Evolutionary conservation across 768 basidiomycete species (phyloP).

Genomic region (Auricularia heimuer): DNA sequence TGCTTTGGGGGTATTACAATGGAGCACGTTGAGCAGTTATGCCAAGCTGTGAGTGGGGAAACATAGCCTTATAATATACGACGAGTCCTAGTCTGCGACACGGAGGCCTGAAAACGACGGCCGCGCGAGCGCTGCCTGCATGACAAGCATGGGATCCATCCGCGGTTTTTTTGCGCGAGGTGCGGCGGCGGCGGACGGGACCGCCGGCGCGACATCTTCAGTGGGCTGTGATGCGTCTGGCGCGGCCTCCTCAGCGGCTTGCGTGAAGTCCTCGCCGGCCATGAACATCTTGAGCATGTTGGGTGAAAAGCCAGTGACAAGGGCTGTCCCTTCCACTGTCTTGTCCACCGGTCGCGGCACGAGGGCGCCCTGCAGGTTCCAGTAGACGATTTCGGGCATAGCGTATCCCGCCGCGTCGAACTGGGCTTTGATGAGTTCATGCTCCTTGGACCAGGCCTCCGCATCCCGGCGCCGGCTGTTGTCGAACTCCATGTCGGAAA

Average conservation of each 20-base stretch:
- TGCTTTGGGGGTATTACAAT: too few relatives aligned
- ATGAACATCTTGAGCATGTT: conserved; percentile 66
- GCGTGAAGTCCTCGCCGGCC: conserved; percentile 36
- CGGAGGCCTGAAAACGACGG: not conserved
- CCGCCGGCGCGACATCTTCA: too few relatives aligned
- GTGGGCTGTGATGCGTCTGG: conserved; percentile 3
- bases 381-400: conserved; percentile 64
- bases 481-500: conserved; percentile 77
- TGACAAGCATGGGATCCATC: not conserved
- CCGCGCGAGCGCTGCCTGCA: not conserved
- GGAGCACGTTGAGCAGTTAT: too few relatives aligned
- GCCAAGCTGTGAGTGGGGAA: too few relatives aligned
- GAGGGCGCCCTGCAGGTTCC: conserved; percentile 39
- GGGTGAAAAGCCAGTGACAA: conserved; percentile 62
- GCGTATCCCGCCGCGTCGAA: conserved; percentile 58
- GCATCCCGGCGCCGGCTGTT: conserved; percentile 9
- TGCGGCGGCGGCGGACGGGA: conserved; percentile 21
- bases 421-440: conserved; percentile 43
- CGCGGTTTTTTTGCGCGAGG: not conserved
- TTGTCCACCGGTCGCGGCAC: conserved; percentile 38
- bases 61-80: too few relatives aligned
- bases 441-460: conserved; percentile 48
- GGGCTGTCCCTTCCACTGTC: conserved; percentile 50
- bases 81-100: not conserved
- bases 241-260: conserved; percentile 16